Base-by-base conservation (phyloP, 129 eudicot genomes). In the Artemisia tridentata region DNA sequence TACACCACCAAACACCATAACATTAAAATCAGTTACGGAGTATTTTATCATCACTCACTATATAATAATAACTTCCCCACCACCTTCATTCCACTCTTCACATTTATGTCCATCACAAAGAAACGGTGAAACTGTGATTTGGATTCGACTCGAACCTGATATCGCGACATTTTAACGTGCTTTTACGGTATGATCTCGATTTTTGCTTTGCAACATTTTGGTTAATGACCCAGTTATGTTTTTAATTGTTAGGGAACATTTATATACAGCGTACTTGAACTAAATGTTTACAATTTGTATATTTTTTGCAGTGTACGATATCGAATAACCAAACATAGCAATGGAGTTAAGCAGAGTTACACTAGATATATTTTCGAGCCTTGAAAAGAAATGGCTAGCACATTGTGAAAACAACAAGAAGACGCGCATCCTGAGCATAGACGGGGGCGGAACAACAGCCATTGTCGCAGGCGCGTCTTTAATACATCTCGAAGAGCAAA, bases 331-430 rank as follows among this genome's bases (percentile, higher is more conserved):
- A 21, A 56, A 56, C 72, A 55, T 20, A 74, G 71, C 54, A 47
- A 74, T 84, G 91, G 96, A 86, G 56, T 55, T 89, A 2, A 84
- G 82, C 72, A 82, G 86, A 60, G 74, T 86, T 67, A 89, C 99
- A 1, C 69, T 88, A 34, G 99, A 93, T 82, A 93, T 93, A 68
- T 93, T 93, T 78, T 81, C 99, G 20, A 93, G 88, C 84, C 90
- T 93, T 11, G 99, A 93, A 84, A 88, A 93, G 81, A 86, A 88
- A 59, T 93, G 99, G 99, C 46, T 93, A 61, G 53, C 84, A 47
- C 95, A 85, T 78, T 85, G 81, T 52, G 88, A 89, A 23, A 80
- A 78, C 9, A 56, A 59, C 47, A 90, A 86, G 63, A 93, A 87
- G 65, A 86, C 93, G 5, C 83, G 96, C 3, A 86, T 90, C 0